Evolutionary conservation across 2,329 filamentous ascomycete species (phyloP).

Genomic region (Fusarium pseudograminearum): DNA sequence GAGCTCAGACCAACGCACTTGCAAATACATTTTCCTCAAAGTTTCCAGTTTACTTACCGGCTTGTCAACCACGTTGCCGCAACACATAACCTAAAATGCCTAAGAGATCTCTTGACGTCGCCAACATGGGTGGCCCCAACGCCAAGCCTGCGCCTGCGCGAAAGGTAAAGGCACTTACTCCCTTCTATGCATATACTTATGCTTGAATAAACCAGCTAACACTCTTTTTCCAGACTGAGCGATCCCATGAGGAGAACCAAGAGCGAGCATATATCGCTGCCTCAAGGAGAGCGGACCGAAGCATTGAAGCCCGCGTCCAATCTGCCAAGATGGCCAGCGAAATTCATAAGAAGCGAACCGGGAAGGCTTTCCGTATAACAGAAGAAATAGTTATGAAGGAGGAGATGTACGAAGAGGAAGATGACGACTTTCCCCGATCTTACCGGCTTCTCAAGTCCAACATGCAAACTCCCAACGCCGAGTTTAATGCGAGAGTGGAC

Average conservation of each 20-base stretch:
- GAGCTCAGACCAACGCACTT: neutral
- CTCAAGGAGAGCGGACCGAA: conserved; percentile 86
- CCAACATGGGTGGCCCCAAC: conserved; percentile 45
- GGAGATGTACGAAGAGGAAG: conserved; percentile 97
- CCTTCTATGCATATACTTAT: neutral
- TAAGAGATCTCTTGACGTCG: conserved; percentile 54
- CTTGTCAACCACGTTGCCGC: neutral
- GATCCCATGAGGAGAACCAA: conserved; percentile 84
- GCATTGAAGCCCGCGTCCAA: conserved; percentile 86
- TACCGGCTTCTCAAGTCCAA: conserved; percentile 73
- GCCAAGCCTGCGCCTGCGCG: conserved; percentile 48
- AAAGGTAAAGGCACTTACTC: conserved; percentile 45
- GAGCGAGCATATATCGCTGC: conserved; percentile 93
- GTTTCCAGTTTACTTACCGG: neutral
- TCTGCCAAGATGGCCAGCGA: conserved; percentile 90
- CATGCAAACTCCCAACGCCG: conserved; percentile 69
- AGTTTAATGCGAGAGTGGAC: conserved; percentile 72
- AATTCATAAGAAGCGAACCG: conserved; percentile 89
- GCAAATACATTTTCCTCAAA: neutral
- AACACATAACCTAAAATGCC: conserved; percentile 50
- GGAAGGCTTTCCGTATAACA: conserved; percentile 82
- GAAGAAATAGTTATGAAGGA: conserved; percentile 89
- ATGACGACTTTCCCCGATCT: conserved; percentile 79
- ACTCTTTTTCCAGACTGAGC: conserved; percentile 67
- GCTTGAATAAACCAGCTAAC: conserved; percentile 4